Conservation (phyloP, 805 yeast species). For the Ogataea angusta region DNA sequence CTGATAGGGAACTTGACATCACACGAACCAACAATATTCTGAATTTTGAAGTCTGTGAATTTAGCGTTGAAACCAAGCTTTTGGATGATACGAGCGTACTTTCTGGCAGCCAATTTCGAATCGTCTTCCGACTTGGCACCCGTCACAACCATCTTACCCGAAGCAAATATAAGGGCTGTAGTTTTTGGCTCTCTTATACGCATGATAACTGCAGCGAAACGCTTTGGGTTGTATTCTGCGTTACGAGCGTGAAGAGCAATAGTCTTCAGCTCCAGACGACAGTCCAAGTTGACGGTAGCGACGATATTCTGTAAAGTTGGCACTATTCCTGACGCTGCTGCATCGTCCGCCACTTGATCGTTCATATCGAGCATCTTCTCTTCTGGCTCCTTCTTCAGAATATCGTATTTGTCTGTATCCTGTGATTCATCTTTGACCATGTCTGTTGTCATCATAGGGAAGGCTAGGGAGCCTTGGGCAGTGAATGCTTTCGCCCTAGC, state of each 20-base stretch:
- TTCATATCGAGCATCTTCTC: conserved; percentile 33
- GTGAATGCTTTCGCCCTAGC: conserved; percentile 73
- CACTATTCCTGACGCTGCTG: conserved; percentile 89
- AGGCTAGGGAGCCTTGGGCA: conserved; percentile 60
- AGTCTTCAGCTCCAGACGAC: conserved; percentile 92
- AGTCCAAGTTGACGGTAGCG: conserved; percentile 95
- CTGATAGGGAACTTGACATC: conserved; percentile 98
- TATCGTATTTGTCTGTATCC: conserved; percentile 23
- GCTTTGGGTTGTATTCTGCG: conserved; percentile 97
- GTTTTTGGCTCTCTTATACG: conserved; percentile 98
- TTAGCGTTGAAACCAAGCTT: conserved; percentile 97
- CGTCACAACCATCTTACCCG: conserved; percentile 99
- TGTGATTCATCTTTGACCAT: conserved; percentile 23
- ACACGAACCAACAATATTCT: conserved; percentile 97
- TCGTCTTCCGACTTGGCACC: conserved; percentile 99
- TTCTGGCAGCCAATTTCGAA: conserved; percentile 95
- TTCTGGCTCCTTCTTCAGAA: conserved; percentile 17
- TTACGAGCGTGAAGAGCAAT: conserved; percentile 98
- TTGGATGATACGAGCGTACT: conserved; percentile 96
- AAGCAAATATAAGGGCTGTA: conserved; percentile 94
- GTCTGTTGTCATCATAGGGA: conserved; percentile 48
- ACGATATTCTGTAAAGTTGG: conserved; percentile 95
- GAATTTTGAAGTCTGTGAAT: conserved; percentile 96
- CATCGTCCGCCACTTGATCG: conserved; percentile 46
- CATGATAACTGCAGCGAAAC: conserved; percentile 99